Conservation (phyloP, 257 asterid species). For the Capsicum chinense region DNA sequence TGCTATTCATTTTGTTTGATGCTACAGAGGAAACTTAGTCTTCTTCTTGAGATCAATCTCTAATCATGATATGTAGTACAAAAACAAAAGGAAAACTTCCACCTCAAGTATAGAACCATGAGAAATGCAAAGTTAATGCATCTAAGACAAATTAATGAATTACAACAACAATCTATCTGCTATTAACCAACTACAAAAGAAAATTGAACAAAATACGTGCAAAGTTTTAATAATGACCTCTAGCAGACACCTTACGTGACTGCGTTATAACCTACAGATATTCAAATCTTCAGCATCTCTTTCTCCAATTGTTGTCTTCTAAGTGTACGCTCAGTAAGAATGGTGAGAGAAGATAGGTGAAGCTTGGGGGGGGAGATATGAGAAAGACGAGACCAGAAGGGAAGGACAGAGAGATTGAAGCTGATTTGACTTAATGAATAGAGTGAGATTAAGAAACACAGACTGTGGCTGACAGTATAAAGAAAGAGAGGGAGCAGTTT, state of each 20-base stretch:
- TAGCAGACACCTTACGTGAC: background rate
- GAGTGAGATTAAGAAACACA: background rate
- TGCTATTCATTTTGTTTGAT: background rate
- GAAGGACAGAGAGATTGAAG: background rate
- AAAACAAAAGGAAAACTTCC: background rate
- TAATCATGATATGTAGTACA: background rate
- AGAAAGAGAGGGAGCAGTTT: background rate
- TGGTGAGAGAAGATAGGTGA: background rate
- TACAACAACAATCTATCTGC: background rate
- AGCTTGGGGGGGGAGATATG: background rate
- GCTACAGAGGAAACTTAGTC: conserved; percentile 2
- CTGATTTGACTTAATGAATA: background rate
- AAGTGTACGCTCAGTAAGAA: background rate
- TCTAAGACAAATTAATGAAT: conserved; percentile 19
- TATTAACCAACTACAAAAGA: background rate
- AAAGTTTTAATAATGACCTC: background rate
- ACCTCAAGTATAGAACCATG: background rate
- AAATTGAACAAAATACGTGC: background rate
- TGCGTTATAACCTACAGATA: background rate
- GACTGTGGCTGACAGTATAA: conserved; percentile 1
- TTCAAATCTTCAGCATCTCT: conserved; percentile 20
- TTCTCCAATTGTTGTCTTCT: conserved; percentile 22
- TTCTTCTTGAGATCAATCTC: conserved; percentile 23
- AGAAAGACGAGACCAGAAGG: conserved; percentile 5
- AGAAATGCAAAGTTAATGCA: background rate